Evolutionary conservation across 257 asterid genomes (phyloP).

Genomic region (Solanum boliviense): DNA sequence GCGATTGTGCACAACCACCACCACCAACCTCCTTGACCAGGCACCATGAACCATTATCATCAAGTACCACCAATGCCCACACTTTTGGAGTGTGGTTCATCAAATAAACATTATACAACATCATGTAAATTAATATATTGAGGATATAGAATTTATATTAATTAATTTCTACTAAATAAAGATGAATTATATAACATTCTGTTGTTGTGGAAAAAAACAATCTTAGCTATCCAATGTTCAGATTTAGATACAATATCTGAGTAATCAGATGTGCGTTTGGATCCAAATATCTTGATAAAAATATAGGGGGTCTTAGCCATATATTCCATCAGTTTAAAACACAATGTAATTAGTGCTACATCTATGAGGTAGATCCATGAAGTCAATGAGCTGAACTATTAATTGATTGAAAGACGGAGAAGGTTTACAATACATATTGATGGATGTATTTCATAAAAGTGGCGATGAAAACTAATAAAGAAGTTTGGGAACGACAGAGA

Average conservation of each 20-base stretch:
- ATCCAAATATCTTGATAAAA: neutral
- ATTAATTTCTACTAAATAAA: neutral
- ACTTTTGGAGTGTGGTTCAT: neutral
- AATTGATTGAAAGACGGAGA: neutral
- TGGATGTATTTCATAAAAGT: neutral
- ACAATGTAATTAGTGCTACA: neutral
- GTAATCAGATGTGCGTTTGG: neutral
- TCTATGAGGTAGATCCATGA: neutral
- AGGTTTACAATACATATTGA: neutral
- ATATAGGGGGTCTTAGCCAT: neutral
- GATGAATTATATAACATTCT: neutral
- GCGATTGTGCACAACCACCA: neutral
- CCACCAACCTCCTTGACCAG: neutral
- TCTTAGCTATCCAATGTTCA: neutral
- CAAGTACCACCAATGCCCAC: neutral
- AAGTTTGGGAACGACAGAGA: neutral
- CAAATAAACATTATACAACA: neutral
- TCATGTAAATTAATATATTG: neutral
- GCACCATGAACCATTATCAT: neutral
- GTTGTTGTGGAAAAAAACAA: neutral
- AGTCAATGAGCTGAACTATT: neutral
- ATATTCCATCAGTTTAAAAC: neutral
- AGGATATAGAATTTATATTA: neutral
- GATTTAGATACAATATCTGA: neutral
- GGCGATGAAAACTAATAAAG: neutral